Evolutionary conservation across 371 early-diverging fungal genomes (phyloP), one percentile per base, ranked within the genome.

Genomic region (Blakeslea trispora): DNA sequence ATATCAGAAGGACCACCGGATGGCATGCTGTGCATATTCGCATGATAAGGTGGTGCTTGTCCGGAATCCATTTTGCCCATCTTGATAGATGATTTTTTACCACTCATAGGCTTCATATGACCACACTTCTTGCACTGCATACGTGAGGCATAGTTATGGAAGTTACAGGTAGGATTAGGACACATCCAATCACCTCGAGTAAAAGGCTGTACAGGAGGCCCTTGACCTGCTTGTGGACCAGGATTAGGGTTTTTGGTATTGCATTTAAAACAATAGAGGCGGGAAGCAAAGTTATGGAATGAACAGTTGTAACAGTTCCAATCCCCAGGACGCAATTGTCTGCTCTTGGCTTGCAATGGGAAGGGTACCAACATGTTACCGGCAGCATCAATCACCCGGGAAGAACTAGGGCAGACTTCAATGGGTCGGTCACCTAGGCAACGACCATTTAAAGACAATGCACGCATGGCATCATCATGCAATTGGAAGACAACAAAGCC

Each of bases 231-330:
- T 43, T 58, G 59, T 4, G 65, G 43, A n/a, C 61, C 24, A 23
- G 79, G 74, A 42, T 63, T 67, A 43, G 81, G 81, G n/a, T 74
- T 74, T 18, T 71, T 71, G 5, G 71, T 64, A 64, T 84, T 79
- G 72, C 91, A 91, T 55, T 88, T 86, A 63, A 83, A 78, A 65
- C 92, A 92, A 3, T 68, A 70, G 18, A 79, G 68, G 17, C 92
- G 64, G 5, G 84, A 82, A 6, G 91, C 87, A 66, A 88, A 92
- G 67, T 92, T 92, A 61, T 87, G 85, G 55, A 86, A 86, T 23
- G 76, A 75, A 63, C 92, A 92, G 41, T 77, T 75, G 53, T 81
- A 72, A 61, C 92, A 92, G 19, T 84, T 72, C 92, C 92, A 92
- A 56, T 90, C 92, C 1, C 90, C 90, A 10, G 88, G 86, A 14